Evolutionary conservation across 441 rosid species (phyloP).

Genomic region (Aquilaria agallochum): DNA sequence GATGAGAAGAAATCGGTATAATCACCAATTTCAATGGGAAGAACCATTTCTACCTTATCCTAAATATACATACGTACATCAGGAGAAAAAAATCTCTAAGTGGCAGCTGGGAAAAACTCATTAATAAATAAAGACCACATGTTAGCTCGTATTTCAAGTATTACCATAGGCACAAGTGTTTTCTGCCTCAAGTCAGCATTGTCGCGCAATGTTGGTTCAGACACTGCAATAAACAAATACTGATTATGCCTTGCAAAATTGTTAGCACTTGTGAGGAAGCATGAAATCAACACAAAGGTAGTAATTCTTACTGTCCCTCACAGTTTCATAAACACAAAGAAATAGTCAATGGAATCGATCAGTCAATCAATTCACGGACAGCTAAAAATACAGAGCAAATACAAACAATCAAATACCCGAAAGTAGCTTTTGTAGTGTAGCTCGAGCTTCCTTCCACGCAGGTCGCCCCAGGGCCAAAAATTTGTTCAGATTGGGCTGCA

Average conservation of each 20-base stretch:
- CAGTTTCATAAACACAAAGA: not conserved
- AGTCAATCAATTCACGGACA: not conserved
- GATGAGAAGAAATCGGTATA: slow-evolving; percentile 95
- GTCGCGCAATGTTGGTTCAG: slow-evolving; percentile 64
- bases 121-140: not conserved
- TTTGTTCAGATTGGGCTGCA: slow-evolving; percentile 78
- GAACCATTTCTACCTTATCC: slow-evolving; percentile 76
- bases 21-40: slow-evolving; percentile 87
- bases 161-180: slow-evolving; percentile 64
- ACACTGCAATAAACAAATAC: slow-evolving; percentile 40
- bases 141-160: not conserved
- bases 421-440: slow-evolving; percentile 66
- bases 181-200: slow-evolving; percentile 52
- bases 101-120: too few relatives aligned
- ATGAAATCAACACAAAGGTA: too few relatives aligned
- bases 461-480: slow-evolving; percentile 84
- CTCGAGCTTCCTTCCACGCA: slow-evolving; percentile 96
- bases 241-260: slow-evolving; percentile 1
- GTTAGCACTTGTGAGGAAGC: too few relatives aligned
- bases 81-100: slow-evolving; percentile 1
- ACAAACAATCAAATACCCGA: slow-evolving; percentile 43
- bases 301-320: not conserved
- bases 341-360: not conserved
- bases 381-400: not conserved
- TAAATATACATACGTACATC: slow-evolving; percentile 22